phyloP scores from a whole-genome alignment of 768 basidiomycete genomes.

The Daedaleopsis nitida region DNA sequence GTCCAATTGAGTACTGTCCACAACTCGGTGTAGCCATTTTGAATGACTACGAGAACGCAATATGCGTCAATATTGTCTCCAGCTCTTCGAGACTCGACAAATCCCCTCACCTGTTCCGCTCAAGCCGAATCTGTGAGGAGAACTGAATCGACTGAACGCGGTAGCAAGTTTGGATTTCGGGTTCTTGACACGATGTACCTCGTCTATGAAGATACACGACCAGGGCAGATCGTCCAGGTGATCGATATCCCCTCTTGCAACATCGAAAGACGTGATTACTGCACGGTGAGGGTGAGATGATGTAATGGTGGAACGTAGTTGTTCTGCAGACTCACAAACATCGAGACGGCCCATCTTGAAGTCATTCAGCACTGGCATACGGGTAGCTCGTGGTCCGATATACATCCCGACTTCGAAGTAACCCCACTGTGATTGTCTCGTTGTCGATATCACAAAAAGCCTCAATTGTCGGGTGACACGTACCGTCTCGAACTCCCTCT shows the following conservation, averaged over 20 bases:
- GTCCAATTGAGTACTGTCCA: slow-evolving; percentile 94
- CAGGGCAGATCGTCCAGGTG: slow-evolving; percentile 67
- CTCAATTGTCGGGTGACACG: slow-evolving; percentile 20
- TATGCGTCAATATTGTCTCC: background rate
- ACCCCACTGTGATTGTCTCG: slow-evolving; percentile 66
- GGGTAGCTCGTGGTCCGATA: slow-evolving; percentile 51
- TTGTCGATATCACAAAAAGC: background rate
- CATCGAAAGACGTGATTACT: slow-evolving; percentile 86
- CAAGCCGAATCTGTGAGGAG: slow-evolving; percentile 73
- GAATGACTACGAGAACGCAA: slow-evolving; percentile 48
- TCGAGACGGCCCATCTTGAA: slow-evolving; percentile 86
- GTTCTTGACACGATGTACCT: slow-evolving; percentile 91
- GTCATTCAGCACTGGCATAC: slow-evolving; percentile 59
- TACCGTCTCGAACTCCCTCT: slow-evolving; percentile 83
- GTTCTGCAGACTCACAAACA: slow-evolving; percentile 56
- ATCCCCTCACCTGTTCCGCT: slow-evolving; percentile 62
- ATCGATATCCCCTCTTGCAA: slow-evolving; percentile 71
- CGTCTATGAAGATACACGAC: slow-evolving; percentile 82
- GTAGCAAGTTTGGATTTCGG: slow-evolving; percentile 60
- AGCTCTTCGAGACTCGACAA: too few relatives aligned
- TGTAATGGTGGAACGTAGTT: background rate
- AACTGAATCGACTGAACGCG: slow-evolving; percentile 74
- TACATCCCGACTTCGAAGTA: slow-evolving; percentile 89
- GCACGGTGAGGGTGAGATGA: background rate
- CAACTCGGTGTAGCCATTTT: slow-evolving; percentile 88